These are phyloP conservation scores for Diplodia mutila DNA, from an alignment of 2,329 filamentous ascomycete species.

Conservation along the genomic window DNA sequence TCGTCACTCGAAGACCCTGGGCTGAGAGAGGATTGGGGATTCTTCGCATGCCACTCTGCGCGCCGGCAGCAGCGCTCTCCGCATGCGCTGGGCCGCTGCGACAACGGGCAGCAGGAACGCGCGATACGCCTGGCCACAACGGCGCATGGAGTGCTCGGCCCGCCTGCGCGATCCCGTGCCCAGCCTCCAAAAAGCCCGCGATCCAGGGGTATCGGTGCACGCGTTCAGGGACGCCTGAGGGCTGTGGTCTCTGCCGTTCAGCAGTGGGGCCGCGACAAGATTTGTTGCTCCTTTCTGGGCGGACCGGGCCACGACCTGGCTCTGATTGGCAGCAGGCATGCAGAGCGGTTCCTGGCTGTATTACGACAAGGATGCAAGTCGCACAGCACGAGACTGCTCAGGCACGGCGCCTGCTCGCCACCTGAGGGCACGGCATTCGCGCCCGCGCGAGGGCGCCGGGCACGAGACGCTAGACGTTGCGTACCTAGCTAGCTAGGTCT, in stretches of 20 bases:
- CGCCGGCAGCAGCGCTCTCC: not conserved
- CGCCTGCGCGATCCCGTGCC: constrained; percentile 14
- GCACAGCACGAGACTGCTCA: constrained; percentile 23
- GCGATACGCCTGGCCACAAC: not conserved
- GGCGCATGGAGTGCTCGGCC: constrained; percentile 8
- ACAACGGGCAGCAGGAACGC: constrained; percentile 7
- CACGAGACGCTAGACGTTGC: constrained; percentile 17
- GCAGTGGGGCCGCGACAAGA: constrained; percentile 11
- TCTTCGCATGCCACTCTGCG: not conserved
- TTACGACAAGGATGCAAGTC: not conserved
- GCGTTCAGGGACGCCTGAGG: constrained; percentile 15
- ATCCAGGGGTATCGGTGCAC: constrained; percentile 14
- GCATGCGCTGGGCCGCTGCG: not conserved
- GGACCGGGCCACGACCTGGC: not conserved
- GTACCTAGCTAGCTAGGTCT: not conserved
- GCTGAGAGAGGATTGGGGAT: constrained; percentile 1
- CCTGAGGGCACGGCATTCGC: not conserved
- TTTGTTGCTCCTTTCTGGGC: constrained; percentile 19
- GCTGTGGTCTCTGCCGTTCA: constrained; percentile 13
- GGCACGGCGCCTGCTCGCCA: constrained; percentile 22
- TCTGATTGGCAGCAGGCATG: constrained; percentile 16
- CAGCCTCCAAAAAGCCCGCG: constrained; percentile 11
- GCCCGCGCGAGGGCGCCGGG: not conserved
- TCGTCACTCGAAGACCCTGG: constrained; percentile 22
- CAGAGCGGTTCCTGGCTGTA: constrained; percentile 20